Base-by-base conservation (phyloP, 352 stramenopile species). In the Globisporangium radiosum region DNA sequence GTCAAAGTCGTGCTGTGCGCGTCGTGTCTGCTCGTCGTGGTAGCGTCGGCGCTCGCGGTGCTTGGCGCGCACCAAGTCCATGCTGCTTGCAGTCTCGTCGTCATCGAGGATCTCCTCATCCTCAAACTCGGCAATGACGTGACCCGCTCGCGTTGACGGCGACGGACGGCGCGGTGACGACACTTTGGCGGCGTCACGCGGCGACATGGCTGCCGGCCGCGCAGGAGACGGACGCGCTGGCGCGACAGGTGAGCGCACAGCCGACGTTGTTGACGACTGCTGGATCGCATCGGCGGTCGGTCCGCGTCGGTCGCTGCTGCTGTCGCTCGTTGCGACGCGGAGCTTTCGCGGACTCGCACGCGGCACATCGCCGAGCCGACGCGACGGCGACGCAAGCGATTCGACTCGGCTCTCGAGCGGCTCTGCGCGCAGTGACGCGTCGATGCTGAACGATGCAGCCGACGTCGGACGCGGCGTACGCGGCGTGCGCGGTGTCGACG, bases 101-200 rank as follows among this genome's bases (percentile, higher is more conserved):
- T 58, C 60, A 15, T 73, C 70, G 7, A 81, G 36, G 14, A 70
- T 53, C 54, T 78, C 70, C 17, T 76, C 73, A 15, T 78, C 71
- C 61, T 82, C 73, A 14, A 72, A 78, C 51, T 80, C 73, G 38
- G 71, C 49, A 8, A 62, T 62, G 47, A 47, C 8, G 7, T 78
- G 64, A 4, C 44, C 47, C 1, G 25, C 33, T 14, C 43, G 44
- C 3, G 4, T 54, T 8, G 38, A 50, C 8, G 44, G 33, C 0
- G 48, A 47, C 25, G 62, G 44, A n/a, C 33, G 40, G 5, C 45
- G 55, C 13, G 56, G 45, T 1, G 61, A 62, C 8, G 55, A 67
- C 11, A 63, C 50, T 19, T 59, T 62, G 0, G 43, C 9, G 7
- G 36, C 0, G 8, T 14, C 43, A 1, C 55, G 55, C 48, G 61